phyloP scores from a whole-genome alignment of 2,329 filamentous ascomycete species.

The Colletotrichum sp. region DNA sequence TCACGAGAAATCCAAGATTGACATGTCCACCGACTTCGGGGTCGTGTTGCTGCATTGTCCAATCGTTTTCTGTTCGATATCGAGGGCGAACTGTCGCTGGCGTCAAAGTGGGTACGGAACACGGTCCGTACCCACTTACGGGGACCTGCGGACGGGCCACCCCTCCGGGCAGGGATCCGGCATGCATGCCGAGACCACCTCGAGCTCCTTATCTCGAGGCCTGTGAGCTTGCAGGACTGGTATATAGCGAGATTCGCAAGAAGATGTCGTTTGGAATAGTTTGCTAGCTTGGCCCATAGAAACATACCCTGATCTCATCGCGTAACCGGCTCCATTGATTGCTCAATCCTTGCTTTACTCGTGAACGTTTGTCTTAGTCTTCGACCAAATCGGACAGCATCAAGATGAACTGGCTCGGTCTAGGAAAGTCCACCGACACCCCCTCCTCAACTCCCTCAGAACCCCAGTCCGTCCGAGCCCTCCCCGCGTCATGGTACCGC shows the following conservation, averaged over 20 bases:
- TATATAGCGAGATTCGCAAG: neutral
- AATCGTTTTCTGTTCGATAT: neutral
- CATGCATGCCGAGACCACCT: neutral
- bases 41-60: neutral
- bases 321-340: neutral
- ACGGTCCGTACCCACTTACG: neutral
- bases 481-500: conserved; percentile 27
- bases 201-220: neutral
- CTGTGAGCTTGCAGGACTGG: neutral
- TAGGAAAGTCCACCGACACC: neutral
- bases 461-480: conserved; percentile 17
- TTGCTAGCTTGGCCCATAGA: neutral
- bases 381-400: accelerated
- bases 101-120: neutral
- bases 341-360: neutral
- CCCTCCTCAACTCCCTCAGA: neutral
- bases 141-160: neutral
- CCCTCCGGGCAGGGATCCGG: neutral
- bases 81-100: neutral
- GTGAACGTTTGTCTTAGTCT: neutral
- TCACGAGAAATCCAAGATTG: neutral
- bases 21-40: neutral
- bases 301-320: neutral
- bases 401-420: neutral
- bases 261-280: neutral